Evolutionary conservation across 1,139 yeast genomes (phyloP).

Genomic region (Meyerozyma guilliermondii): DNA sequence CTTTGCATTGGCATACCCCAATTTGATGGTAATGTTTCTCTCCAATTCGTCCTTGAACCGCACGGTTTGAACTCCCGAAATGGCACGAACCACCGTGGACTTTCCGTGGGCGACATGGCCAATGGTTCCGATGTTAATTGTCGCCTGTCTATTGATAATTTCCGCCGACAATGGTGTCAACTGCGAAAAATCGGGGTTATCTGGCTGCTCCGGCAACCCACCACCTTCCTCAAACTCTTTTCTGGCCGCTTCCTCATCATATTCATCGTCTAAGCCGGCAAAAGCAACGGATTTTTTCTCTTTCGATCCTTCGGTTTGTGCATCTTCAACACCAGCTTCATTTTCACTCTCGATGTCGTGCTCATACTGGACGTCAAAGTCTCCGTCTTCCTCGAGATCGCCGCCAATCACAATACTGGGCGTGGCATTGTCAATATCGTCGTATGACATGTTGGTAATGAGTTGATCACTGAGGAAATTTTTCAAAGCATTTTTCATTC

Average conservation of each 20-base stretch:
- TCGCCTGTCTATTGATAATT: conserved; percentile 97
- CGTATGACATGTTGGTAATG: conserved; percentile 37
- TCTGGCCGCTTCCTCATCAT: conserved; percentile 62
- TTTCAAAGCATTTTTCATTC: conserved; percentile 14
- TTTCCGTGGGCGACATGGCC: conserved; percentile 99
- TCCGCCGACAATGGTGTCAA: conserved; percentile 90
- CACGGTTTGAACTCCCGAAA: conserved; percentile 97
- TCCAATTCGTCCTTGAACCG: conserved; percentile 98
- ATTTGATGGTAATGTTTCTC: conserved; percentile 96
- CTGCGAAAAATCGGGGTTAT: conserved; percentile 70
- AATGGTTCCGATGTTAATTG: conserved; percentile 97
- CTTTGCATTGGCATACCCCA: conserved; percentile 98
- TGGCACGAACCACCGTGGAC: conserved; percentile 97
- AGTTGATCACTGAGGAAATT: conserved; percentile 1
- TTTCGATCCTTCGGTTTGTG: conserved; percentile 29
- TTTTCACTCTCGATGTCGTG: conserved; percentile 46
- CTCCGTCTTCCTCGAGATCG: conserved; percentile 37
- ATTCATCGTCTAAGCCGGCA: conserved; percentile 62
- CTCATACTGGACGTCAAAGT: conserved; percentile 35
- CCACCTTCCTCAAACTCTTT: conserved; percentile 97
- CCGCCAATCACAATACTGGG: conserved; percentile 88
- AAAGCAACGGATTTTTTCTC: conserved; percentile 79
- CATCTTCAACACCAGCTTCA: conserved; percentile 25
- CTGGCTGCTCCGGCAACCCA: conserved; percentile 95
- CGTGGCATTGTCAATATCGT: conserved; percentile 77